Percentiles rank a stretch among this genome's conserved stretches.
phyloP scores from a whole-genome alignment of 352 stramenopile species.

The Globisporangium abappressorium region DNA sequence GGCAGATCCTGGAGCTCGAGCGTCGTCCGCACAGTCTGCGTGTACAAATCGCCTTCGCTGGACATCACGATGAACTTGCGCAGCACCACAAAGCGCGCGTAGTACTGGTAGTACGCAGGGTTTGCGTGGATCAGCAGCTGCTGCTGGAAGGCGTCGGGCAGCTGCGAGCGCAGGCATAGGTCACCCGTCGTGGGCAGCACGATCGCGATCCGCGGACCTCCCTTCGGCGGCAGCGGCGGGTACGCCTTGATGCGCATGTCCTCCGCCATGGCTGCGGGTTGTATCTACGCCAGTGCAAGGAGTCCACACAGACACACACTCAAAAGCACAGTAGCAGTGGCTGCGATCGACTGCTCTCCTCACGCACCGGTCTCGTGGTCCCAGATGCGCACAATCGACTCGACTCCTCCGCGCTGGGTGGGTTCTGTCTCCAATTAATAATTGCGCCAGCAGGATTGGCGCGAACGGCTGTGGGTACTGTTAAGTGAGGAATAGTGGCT shows the following conservation, averaged over 20 bases:
- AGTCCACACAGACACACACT: neutral
- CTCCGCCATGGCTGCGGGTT: constrained; percentile 18
- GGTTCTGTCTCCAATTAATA: neutral
- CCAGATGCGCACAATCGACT: neutral
- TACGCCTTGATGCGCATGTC: constrained; percentile 67
- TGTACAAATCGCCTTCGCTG: constrained; percentile 61
- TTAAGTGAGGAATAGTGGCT: neutral
- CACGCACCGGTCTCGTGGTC: neutral
- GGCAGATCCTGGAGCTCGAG: constrained; percentile 44
- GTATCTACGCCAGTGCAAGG: neutral
- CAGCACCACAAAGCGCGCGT: constrained; percentile 52
- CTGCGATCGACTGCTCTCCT: neutral
- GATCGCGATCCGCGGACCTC: constrained; percentile 32
- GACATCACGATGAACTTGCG: constrained; percentile 80
- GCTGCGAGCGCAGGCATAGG: constrained; percentile 47
- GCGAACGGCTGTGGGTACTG: neutral
- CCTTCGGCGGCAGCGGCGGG: constrained; percentile 44
- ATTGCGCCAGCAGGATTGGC: neutral
- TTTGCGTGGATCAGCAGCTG: constrained; percentile 55
- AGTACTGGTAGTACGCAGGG: constrained; percentile 37
- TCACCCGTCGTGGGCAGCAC: constrained; percentile 58
- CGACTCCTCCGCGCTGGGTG: neutral
- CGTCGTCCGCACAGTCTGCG: constrained; percentile 31
- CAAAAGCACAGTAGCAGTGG: neutral
- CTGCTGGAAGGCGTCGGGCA: constrained; percentile 43